Conservation (phyloP, 768 basidiomycete genomes). For the Rhodosporidiobolus odoratus region DNA sequence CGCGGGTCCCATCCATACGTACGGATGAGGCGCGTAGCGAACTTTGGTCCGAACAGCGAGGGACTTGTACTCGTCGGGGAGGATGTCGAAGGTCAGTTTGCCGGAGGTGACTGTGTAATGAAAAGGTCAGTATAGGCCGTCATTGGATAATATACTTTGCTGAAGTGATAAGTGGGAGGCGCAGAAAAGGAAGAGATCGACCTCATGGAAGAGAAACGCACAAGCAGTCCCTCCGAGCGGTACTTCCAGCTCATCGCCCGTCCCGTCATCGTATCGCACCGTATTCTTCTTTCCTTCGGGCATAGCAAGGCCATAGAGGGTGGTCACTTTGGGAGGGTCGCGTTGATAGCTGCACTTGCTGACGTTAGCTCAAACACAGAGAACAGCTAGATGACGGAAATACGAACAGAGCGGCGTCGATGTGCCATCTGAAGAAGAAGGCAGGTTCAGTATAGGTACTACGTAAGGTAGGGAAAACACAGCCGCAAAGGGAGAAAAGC, state of each 20-base stretch:
- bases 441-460: neutral
- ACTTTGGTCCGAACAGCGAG: constrained; percentile 71
- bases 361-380: neutral
- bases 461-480: neutral
- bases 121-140: neutral
- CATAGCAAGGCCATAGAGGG: constrained; percentile 70
- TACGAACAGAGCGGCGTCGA: constrained; percentile 66
- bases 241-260: constrained; percentile 72
- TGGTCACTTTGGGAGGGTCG: constrained; percentile 66
- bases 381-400: constrained; percentile 53
- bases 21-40: constrained; percentile 76
- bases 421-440: constrained; percentile 52
- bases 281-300: constrained; percentile 61
- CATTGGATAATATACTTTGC: no score
- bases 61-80: constrained; percentile 67
- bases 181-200: neutral
- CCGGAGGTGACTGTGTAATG: constrained; percentile 54
- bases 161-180: no score
- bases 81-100: constrained; percentile 73
- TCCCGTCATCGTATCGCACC: constrained; percentile 57
- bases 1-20: constrained; percentile 82
- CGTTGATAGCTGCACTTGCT: constrained; percentile 43
- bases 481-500: constrained; percentile 7
- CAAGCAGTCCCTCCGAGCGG: constrained; percentile 84
- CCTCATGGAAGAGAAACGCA: constrained; percentile 50